Base-by-base conservation (phyloP, 495 filamentous ascomycete genomes). In the Xylaria grammica region DNA sequence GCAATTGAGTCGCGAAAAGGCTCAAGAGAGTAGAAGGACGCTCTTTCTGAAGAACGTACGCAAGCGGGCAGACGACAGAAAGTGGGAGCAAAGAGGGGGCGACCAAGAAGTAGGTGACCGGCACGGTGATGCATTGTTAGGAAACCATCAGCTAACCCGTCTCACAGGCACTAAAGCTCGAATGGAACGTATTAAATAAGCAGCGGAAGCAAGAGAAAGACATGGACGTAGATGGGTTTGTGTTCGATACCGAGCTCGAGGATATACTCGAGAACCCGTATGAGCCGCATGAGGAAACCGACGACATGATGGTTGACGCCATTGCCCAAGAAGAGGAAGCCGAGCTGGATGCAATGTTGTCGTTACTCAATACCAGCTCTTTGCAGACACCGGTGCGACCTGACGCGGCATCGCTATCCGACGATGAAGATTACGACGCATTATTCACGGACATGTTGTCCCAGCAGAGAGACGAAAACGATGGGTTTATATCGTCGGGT, bases 31-130 rank as follows among this genome's bases (percentile, higher is more conserved):
- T 52, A 75, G 89, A 62, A 80, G 89, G 40, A 79, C 83, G 9
- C 67, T 90, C 56, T 99, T 96, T 68, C 76, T 97, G 30, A 86
- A 89, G 68, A 91, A 89, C 55, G 88, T 97, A n/a, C 81, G 87
- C 69, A 85, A 87, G 65, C 83, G 85, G 40, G 80, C 88, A 3
- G 91, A 96, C 8, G 87, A 91, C 15, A 81, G 76, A 70, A 69
- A 82, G 74, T 86, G 89, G 85, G 74, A 88, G 75, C 62, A 85
- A 74, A 80, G 92, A 78, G 85, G 86, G 42, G 79, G 91, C 1
- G 90, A 91, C 49, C 92, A 97, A 62, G 90, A 96, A 83, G 87
- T 96, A 79, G 29, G 77, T 71, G 32, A 20, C 27, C 59, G 13
- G 45, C n/a, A 49, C 27, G 6, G 32, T 2, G 13, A 10, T 19